A percentile compares a stretch with the other conserved stretches of the same genome.
These are phyloP conservation scores for Taphrina sp. DNA, from an alignment of 1,139 yeast genomes.

Conservation along the genomic window DNA sequence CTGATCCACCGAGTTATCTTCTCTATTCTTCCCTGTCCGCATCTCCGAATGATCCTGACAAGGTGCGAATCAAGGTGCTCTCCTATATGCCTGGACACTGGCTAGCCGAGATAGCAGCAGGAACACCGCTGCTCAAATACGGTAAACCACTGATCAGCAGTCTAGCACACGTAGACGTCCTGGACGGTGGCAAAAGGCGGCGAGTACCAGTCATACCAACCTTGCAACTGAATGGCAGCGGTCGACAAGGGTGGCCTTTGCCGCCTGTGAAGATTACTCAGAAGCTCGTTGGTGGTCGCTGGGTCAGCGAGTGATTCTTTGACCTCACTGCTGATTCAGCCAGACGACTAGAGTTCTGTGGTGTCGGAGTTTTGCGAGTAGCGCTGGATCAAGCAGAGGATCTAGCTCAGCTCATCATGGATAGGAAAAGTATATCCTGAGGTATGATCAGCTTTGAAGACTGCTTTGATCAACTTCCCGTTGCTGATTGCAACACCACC, in stretches of 20 bases:
- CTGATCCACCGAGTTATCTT: constrained; percentile 31
- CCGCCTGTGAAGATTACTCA: constrained; percentile 32
- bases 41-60: constrained; percentile 6
- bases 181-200: constrained; percentile 17
- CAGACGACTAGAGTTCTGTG: no score
- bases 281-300: constrained; percentile 6
- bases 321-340: no score
- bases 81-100: constrained; percentile 22
- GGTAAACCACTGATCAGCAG: constrained; percentile 30
- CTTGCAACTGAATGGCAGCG: constrained; percentile 28
- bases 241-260: constrained; percentile 31
- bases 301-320: constrained; percentile 10
- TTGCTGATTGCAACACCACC: no score
- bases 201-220: constrained; percentile 32
- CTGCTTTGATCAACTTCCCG: no score
- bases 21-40: constrained; percentile 20
- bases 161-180: constrained; percentile 7
- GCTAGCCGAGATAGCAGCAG: constrained; percentile 25
- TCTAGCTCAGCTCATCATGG: no score
- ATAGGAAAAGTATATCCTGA: no score
- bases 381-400: no score
- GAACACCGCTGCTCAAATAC: constrained; percentile 31
- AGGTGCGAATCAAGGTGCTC: constrained; percentile 23
- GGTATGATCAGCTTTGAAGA: no score
- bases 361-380: no score